These are phyloP conservation scores for Gossypium davidsonii DNA, from an alignment of 441 rosid genomes.

Conservation along the genomic window DNA sequence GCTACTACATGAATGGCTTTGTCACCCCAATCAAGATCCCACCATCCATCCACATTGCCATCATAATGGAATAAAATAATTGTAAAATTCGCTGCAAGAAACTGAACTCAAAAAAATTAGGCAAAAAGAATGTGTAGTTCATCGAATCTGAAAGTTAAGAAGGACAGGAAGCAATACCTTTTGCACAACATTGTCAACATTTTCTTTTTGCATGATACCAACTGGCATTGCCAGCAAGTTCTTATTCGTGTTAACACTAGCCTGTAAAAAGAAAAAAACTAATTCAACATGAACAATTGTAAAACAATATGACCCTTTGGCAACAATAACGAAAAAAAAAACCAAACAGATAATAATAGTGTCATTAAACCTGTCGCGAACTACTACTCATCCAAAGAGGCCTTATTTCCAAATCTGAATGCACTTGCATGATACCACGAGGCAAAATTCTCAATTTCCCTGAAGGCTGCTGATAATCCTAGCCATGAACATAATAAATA, in stretches of 20 bases:
- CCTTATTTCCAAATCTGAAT: constrained; percentile 74
- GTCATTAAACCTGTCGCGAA: constrained; percentile 22
- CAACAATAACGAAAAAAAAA: neutral
- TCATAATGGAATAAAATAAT: constrained; percentile 89
- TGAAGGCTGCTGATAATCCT: constrained; percentile 44
- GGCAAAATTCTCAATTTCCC: constrained; percentile 56
- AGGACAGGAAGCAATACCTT: constrained; percentile 50
- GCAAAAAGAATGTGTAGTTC: constrained; percentile 8
- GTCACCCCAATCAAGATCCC: constrained; percentile 77
- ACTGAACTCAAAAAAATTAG: constrained; percentile 56
- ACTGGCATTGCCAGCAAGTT: constrained; percentile 81
- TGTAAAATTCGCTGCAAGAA: constrained; percentile 81
- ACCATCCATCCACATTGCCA: constrained; percentile 76
- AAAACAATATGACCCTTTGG: neutral
- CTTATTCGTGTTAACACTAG: constrained; percentile 28
- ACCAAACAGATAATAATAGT: neutral
- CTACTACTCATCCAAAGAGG: constrained; percentile 74
- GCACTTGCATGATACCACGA: constrained; percentile 56
- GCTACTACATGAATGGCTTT: constrained; percentile 83
- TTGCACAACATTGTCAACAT: constrained; percentile 57
- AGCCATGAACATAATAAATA: constrained; percentile 14
- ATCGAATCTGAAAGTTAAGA: neutral
- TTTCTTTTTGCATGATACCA: constrained; percentile 74
- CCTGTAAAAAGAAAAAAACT: constrained; percentile 36
- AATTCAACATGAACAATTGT: constrained; percentile 9